Conservation (phyloP, 768 basidiomycete species). For the Rhizopogon sp. region DNA sequence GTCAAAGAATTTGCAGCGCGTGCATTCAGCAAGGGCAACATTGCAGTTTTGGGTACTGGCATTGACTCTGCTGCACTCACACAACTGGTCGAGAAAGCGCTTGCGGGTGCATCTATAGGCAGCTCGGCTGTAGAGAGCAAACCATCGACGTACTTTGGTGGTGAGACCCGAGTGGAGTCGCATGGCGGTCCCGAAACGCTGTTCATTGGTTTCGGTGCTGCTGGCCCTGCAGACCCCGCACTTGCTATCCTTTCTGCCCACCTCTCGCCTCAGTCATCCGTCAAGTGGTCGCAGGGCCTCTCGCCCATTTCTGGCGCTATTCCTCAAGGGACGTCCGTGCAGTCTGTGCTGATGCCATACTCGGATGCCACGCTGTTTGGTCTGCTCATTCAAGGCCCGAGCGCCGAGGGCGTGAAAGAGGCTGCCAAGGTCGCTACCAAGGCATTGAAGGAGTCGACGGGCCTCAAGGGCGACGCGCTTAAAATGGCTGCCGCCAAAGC, state of each 20-base stretch:
- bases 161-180: conserved; percentile 73
- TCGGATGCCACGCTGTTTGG: conserved; percentile 90
- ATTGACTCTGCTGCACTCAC: conserved; percentile 68
- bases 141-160: conserved; percentile 66
- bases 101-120: conserved; percentile 34
- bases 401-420: conserved; percentile 56
- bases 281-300: conserved; percentile 83
- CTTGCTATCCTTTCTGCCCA: conserved; percentile 77
- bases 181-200: conserved; percentile 65
- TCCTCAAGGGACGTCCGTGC: conserved; percentile 58
- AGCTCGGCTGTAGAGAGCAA: conserved; percentile 24
- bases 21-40: conserved; percentile 73
- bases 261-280: conserved; percentile 69
- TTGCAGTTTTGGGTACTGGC: conserved; percentile 85
- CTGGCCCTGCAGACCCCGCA: conserved; percentile 59
- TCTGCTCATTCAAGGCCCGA: conserved; percentile 68
- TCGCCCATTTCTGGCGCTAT: conserved; percentile 62
- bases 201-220: conserved; percentile 85
- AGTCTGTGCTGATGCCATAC: conserved; percentile 80
- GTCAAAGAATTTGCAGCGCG: conserved; percentile 69
- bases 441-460: conserved; percentile 48
- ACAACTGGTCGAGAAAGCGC: conserved; percentile 66
- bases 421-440: conserved; percentile 67
- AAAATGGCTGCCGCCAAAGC: conserved; percentile 84
- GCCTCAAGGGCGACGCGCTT: conserved; percentile 62